These are phyloP conservation scores for Plicaturopsis crispa DNA, from an alignment of 768 basidiomycete genomes.

Conservation along the genomic window DNA sequence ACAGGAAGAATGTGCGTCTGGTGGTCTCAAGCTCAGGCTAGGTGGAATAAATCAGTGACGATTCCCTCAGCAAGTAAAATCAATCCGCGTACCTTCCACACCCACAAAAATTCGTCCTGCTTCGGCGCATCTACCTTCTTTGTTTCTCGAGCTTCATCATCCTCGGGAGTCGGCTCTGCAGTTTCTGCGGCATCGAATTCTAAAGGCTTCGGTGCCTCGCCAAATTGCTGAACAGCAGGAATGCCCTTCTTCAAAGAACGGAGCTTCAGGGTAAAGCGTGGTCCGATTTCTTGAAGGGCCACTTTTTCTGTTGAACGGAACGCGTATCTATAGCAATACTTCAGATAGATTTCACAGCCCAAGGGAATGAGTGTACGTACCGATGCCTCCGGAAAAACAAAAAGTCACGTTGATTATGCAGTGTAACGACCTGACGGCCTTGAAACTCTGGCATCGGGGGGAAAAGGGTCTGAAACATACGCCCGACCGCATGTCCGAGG, in stretches of 20 bases:
- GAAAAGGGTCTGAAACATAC: constrained; percentile 95
- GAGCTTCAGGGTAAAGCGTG: constrained; percentile 92
- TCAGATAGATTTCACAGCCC: constrained; percentile 1
- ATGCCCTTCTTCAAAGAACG: constrained; percentile 84
- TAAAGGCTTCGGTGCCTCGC: constrained; percentile 51
- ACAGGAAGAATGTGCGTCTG: constrained; percentile 87
- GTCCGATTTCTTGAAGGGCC: constrained; percentile 93
- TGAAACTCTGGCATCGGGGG: constrained; percentile 93
- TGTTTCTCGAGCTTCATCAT: constrained; percentile 11
- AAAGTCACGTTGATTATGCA: constrained; percentile 98
- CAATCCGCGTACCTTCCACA: constrained; percentile 68
- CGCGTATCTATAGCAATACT: constrained; percentile 55
- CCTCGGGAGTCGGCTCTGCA: constrained; percentile 12
- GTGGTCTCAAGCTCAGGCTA: constrained; percentile 93
- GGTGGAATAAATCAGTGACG: constrained; percentile 2
- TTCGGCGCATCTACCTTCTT: constrained; percentile 46
- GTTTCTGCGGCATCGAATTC: constrained; percentile 37
- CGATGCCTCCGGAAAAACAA: constrained; percentile 95
- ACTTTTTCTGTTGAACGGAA: constrained; percentile 90
- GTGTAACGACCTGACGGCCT: constrained; percentile 92
- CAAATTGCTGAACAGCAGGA: constrained; percentile 69
- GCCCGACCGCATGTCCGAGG: constrained; percentile 87
- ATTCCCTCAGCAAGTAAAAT: constrained; percentile 4
- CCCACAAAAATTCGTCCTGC: constrained; percentile 79
- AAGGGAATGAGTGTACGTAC: constrained; percentile 32